Conservation (phyloP, 2,329 filamentous ascomycete genomes). For the Hortaea sp. region DNA sequence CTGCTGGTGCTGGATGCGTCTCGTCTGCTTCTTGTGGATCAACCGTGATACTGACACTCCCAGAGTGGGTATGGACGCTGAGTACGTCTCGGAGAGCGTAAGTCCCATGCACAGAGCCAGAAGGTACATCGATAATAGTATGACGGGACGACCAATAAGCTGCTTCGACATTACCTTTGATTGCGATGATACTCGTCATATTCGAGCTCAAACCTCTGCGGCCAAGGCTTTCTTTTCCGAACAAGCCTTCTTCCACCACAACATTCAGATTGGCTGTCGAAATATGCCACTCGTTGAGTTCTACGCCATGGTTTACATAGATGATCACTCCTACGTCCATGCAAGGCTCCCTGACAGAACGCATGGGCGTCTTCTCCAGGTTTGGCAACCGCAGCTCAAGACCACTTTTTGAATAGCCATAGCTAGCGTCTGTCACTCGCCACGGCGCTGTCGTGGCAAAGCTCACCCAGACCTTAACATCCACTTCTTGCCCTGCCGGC, state of each 20-base stretch:
- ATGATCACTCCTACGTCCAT: conserved; percentile 29
- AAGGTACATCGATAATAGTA: conserved; percentile 30
- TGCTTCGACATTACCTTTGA: conserved; percentile 24
- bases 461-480: conserved; percentile 26
- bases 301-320: conserved; percentile 25
- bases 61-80: conserved; percentile 30
- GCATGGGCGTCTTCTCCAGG: conserved; percentile 2
- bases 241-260: conserved; percentile 24
- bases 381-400: conserved; percentile 13
- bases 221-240: conserved; percentile 3
- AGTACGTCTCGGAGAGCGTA: conserved; percentile 33
- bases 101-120: conserved; percentile 32
- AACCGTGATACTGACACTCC: conserved; percentile 31
- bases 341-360: conserved; percentile 18
- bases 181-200: conserved; percentile 23
- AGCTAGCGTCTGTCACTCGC: conserved; percentile 22
- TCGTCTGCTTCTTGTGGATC: conserved; percentile 26
- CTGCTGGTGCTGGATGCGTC: conserved; percentile 23
- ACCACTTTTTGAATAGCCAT: conserved; percentile 12
- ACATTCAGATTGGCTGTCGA: conserved; percentile 29
- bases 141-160: conserved; percentile 26
- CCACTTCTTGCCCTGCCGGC: conserved; percentile 23
- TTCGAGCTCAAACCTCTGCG: conserved; percentile 16
- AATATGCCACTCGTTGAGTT: conserved; percentile 26
- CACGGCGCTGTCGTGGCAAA: conserved; percentile 29